Evolutionary conservation across 108 stramenopile species (phyloP), one percentile per base, ranked within the genome.

Genomic region (Aurantiochytrium sp.): DNA sequence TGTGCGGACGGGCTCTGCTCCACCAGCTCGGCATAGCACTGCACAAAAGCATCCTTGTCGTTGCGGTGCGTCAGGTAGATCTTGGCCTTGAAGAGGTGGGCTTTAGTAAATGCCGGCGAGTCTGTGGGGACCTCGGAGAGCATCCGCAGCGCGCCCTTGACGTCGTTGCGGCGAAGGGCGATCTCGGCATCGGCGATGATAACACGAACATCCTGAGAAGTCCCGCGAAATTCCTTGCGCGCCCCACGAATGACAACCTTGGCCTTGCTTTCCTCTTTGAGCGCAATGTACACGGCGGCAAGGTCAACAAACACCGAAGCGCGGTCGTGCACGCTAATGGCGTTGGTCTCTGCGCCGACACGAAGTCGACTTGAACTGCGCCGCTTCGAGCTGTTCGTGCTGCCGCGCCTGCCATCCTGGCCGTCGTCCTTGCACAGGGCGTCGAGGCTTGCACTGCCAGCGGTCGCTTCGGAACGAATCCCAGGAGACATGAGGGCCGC

Each of bases 11-110:
- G 92, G 10, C 69, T 45, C 4, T n/a, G 22, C 55, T 89, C 89
- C 6, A 90, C 93, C 65, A 94, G 88, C 54, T 93, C 93, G 52
- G 52, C 54, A 86, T 89, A 94, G 90, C 92, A 93, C 54, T 89
- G 90, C 4, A 89, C 68, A 73, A 89, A 94, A 36, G 88, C 90
- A 36, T 69, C 86, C 65, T 89, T 91, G 91, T 94, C 92, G 48
- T 91, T 91, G 19, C 92, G 55, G 55, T 90, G 86, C n/a, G 50
- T 68, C n/a, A 94, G 86, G 87, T 92, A 92, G 21, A 94, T 90
- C 17, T 87, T 68, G 37, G 94, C 94, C 85, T 94, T 93, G 50
- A 90, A 85, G 21, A 89, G 42, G 65, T 91, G 91, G 30, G 92
- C 91, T 10, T 50, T 68, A 24, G 53, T 52, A 86, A 88, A 94